Percentiles rank a stretch among this genome's conserved stretches.
Evolutionary conservation across 768 basidiomycete species (phyloP).

Genomic region (Collybia mongolica): DNA sequence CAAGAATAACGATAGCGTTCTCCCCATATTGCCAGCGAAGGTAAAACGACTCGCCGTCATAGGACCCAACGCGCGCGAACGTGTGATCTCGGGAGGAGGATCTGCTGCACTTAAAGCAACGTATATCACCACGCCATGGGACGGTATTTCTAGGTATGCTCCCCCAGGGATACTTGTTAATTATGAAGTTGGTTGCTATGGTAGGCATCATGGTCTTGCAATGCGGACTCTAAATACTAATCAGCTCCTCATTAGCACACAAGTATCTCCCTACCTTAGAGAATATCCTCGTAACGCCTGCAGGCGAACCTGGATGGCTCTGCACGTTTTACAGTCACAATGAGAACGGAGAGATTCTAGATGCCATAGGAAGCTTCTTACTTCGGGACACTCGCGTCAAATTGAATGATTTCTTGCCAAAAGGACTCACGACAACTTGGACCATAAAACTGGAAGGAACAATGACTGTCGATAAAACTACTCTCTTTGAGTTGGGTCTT

Average conservation of each 20-base stretch:
- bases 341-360: conserved; percentile 40
- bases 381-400: conserved; percentile 62
- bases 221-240: background rate
- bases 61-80: conserved; percentile 65
- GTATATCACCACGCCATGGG: conserved; percentile 63
- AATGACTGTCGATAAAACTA: conserved; percentile 47
- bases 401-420: conserved; percentile 65
- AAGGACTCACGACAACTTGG: conserved; percentile 52
- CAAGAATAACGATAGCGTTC: conserved; percentile 54
- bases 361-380: conserved; percentile 44
- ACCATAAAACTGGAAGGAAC: conserved; percentile 55
- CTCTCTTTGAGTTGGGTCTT: conserved; percentile 56
- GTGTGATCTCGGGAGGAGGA: conserved; percentile 74
- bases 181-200: conserved; percentile 65
- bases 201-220: conserved; percentile 29
- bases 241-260: conserved; percentile 40
- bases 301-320: conserved; percentile 59
- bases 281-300: conserved; percentile 47
- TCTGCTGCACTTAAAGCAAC: conserved; percentile 71
- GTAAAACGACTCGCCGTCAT: conserved; percentile 59
- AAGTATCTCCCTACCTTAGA: conserved; percentile 74
- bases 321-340: conserved; percentile 64
- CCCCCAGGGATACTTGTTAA: conserved; percentile 48
- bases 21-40: conserved; percentile 45
- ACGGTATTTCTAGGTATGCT: conserved; percentile 52